A percentile compares a stretch with the other conserved stretches of the same genome.
Evolutionary conservation across 1,284 basidiomycete genomes (phyloP).

Genomic region (Tremellales sp.): DNA sequence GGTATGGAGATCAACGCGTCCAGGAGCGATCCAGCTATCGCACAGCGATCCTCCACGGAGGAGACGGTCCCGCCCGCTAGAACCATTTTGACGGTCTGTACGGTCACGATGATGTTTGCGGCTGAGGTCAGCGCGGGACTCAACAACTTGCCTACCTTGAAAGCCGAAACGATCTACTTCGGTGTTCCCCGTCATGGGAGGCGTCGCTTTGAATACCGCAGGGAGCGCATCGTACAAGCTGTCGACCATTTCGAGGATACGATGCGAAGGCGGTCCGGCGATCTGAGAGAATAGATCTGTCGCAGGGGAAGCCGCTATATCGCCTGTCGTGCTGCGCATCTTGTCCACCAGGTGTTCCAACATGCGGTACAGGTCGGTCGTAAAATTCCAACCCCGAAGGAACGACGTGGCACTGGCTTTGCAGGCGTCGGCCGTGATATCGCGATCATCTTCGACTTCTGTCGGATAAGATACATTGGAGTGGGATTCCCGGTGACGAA

Average conservation of each 20-base stretch:
- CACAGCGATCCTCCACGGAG: slow-evolving; percentile 40
- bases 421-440: slow-evolving; percentile 32
- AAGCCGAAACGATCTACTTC: slow-evolving; percentile 39
- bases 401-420: slow-evolving; percentile 22
- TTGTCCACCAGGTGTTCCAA: slow-evolving; percentile 41
- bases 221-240: slow-evolving; percentile 37
- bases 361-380: slow-evolving; percentile 42
- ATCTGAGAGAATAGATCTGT: slow-evolving; percentile 22
- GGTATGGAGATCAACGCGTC: slow-evolving; percentile 42
- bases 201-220: slow-evolving; percentile 30
- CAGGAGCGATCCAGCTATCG: slow-evolving; percentile 43
- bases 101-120: slow-evolving; percentile 41
- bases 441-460: slow-evolving; percentile 36
- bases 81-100: slow-evolving; percentile 47
- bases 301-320: slow-evolving; percentile 6
- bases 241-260: slow-evolving; percentile 32
- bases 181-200: slow-evolving; percentile 35
- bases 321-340: slow-evolving; percentile 12
- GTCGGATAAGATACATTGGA: slow-evolving; percentile 42
- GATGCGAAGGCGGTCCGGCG: slow-evolving; percentile 21
- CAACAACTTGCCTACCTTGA: slow-evolving; percentile 26
- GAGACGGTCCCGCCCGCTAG: slow-evolving; percentile 37
- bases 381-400: slow-evolving; percentile 44
- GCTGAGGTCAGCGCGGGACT: slow-evolving; percentile 19
- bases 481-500: slow-evolving; percentile 41